Conservation (phyloP, 441 rosid genomes). For the Erysimum cheiri region DNA sequence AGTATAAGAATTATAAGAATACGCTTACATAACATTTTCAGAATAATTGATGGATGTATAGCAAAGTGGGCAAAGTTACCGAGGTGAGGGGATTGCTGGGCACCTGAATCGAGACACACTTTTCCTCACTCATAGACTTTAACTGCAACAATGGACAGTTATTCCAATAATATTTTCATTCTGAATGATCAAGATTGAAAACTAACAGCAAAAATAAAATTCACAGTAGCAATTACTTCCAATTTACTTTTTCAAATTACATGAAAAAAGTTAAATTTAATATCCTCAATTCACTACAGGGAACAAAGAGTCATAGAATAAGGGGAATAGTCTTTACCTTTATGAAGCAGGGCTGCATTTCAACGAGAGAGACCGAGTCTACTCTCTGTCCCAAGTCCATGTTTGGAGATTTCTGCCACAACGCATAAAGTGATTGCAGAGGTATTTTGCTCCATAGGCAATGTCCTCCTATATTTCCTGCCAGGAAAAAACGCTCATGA, state of each 20-base stretch:
- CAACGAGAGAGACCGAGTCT: conserved; percentile 70
- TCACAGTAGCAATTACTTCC: conserved; percentile 15
- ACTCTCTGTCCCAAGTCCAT: conserved; percentile 83
- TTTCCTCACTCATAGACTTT: conserved; percentile 65
- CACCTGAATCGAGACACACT: conserved; percentile 71
- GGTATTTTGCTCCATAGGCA: conserved; percentile 83
- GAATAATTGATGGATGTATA: conserved; percentile 34
- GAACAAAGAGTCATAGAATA: conserved; percentile 12
- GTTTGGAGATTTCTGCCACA: conserved; percentile 89
- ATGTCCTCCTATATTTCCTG: conserved; percentile 88
- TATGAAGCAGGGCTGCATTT: conserved; percentile 76
- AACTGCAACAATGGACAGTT: conserved; percentile 58
- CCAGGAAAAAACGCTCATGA: conserved; percentile 34
- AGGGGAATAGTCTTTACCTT: conserved; percentile 60
- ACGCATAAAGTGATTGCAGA: conserved; percentile 65
- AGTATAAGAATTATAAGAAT: conserved; percentile 31
- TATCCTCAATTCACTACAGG: conserved; percentile 19
- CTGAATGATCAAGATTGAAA: conserved; percentile 9
- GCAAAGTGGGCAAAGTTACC: conserved; percentile 55
- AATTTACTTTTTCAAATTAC: conserved; percentile 27
- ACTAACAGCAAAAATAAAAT: conserved; percentile 4
- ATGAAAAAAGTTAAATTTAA: conserved; percentile 23
- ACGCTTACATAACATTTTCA: conserved; percentile 21
- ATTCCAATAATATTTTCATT: conserved; percentile 2
- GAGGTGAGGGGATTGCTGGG: conserved; percentile 62